These are phyloP conservation scores for Termitomyces sp. DNA, from an alignment of 768 basidiomycete genomes.

Conservation along the genomic window DNA sequence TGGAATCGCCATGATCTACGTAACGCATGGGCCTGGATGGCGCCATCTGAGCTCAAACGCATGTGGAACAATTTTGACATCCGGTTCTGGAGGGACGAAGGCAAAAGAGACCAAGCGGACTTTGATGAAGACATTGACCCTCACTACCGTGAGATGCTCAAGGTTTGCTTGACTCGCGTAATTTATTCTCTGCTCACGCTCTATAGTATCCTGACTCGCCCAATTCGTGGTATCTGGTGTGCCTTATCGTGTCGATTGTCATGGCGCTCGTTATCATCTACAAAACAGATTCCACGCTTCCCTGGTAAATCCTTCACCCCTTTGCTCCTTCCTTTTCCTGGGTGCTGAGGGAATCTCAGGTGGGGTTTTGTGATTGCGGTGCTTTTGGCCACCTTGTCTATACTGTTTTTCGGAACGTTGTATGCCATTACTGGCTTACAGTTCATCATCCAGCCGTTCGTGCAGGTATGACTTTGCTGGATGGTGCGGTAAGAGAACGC, in stretches of 20 bases:
- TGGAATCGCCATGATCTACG: slow-evolving; percentile 44
- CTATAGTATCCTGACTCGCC: slow-evolving; percentile 53
- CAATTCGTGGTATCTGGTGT: slow-evolving; percentile 52
- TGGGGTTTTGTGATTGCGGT: slow-evolving; percentile 49
- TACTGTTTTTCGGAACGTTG: slow-evolving; percentile 45
- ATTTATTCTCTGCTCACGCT: neutral
- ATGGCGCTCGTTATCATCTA: slow-evolving; percentile 42
- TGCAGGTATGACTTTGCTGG: slow-evolving; percentile 37
- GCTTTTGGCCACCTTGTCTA: slow-evolving; percentile 42
- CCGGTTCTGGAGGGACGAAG: slow-evolving; percentile 42
- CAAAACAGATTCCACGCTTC: slow-evolving; percentile 45
- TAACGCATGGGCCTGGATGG: slow-evolving; percentile 46
- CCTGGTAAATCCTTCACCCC: slow-evolving; percentile 32
- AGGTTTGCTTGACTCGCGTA: slow-evolving; percentile 27
- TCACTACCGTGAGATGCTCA: slow-evolving; percentile 52
- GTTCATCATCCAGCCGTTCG: slow-evolving; percentile 48
- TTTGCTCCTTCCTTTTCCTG: neutral
- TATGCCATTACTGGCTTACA: slow-evolving; percentile 45
- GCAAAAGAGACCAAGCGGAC: slow-evolving; percentile 30
- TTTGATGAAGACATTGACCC: slow-evolving; percentile 39
- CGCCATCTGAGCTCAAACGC: slow-evolving; percentile 30
- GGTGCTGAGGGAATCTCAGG: slow-evolving; percentile 23
- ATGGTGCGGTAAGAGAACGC: neutral
- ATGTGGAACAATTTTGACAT: slow-evolving; percentile 37
- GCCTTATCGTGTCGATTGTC: slow-evolving; percentile 42